phyloP scores from a whole-genome alignment of 2,329 filamentous ascomycete genomes.

The Pyrenochaeta sp. region DNA sequence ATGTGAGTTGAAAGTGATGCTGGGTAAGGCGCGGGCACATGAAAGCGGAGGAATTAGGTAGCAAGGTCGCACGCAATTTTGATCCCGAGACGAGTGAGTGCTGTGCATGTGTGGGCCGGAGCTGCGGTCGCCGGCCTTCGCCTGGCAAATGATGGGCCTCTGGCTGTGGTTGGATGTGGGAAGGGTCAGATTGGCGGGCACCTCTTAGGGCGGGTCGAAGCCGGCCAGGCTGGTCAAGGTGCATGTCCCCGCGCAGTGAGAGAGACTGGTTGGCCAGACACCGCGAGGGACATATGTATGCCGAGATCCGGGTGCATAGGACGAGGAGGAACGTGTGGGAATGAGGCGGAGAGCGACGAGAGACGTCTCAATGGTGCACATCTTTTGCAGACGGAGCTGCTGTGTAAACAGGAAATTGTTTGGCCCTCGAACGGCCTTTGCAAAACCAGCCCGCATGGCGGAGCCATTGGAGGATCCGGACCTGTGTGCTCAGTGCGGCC shows the following conservation, averaged over 20 bases:
- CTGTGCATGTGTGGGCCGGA: constrained; percentile 48
- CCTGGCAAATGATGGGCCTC: constrained; percentile 23
- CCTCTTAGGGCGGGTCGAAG: constrained; percentile 29
- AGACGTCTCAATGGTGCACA: no score
- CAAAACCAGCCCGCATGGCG: background rate
- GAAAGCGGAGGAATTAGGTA: constrained; percentile 37
- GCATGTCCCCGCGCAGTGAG: constrained; percentile 34
- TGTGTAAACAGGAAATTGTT: background rate
- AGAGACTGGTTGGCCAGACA: constrained; percentile 24
- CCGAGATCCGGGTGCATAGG: constrained; percentile 14
- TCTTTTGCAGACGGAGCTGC: no score
- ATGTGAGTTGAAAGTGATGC: constrained; percentile 50
- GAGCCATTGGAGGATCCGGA: background rate
- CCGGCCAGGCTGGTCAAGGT: constrained; percentile 29
- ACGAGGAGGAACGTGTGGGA: constrained; percentile 2
- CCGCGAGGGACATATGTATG: constrained; percentile 22
- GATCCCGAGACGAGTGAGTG: constrained; percentile 45
- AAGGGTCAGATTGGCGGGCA: constrained; percentile 32
- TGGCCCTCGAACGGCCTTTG: background rate
- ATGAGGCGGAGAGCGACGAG: no score
- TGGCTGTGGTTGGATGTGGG: constrained; percentile 19
- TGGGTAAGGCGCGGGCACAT: constrained; percentile 47
- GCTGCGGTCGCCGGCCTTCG: constrained; percentile 37
- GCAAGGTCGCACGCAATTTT: constrained; percentile 49
- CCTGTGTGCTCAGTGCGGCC: constrained; percentile 1